Conservation (phyloP, 805 yeast genomes). For the Lipomyces sp. region DNA sequence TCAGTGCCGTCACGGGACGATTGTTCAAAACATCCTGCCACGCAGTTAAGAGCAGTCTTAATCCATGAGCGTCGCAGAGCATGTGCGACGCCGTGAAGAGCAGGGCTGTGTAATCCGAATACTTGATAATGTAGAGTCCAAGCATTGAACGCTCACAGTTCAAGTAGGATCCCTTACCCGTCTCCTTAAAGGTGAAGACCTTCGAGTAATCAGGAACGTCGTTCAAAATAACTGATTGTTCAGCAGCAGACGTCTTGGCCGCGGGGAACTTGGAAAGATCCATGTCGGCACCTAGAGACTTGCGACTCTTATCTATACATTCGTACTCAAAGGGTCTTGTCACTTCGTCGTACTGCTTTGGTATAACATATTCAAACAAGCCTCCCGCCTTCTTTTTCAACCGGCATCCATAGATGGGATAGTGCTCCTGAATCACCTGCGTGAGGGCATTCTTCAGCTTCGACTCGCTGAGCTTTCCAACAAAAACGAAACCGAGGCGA, state of each 20-base stretch:
- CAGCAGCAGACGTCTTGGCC: neutral
- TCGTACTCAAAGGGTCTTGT: conserved; percentile 4
- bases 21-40: neutral
- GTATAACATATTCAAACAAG: conserved; percentile 2
- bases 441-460: neutral
- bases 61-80: conserved; percentile 6
- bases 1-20: neutral
- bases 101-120: neutral
- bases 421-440: neutral
- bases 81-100: conserved; percentile 7
- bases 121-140: neutral
- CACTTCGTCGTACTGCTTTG: neutral
- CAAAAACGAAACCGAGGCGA: neutral
- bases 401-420: conserved; percentile 2
- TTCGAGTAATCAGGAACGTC: neutral
- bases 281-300: neutral
- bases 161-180: neutral
- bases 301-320: neutral
- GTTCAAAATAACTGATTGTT: neutral
- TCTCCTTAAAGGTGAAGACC: conserved; percentile 4
- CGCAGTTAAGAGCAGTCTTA: neutral
- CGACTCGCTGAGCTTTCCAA: neutral
- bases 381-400: neutral
- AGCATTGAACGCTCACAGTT: conserved; percentile 1
- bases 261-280: neutral